Percentiles rank a stretch among this genome's conserved stretches.
These are phyloP conservation scores for Chernovozyma aurita DNA, from an alignment of 1,139 yeast genomes.

Conservation along the genomic window DNA sequence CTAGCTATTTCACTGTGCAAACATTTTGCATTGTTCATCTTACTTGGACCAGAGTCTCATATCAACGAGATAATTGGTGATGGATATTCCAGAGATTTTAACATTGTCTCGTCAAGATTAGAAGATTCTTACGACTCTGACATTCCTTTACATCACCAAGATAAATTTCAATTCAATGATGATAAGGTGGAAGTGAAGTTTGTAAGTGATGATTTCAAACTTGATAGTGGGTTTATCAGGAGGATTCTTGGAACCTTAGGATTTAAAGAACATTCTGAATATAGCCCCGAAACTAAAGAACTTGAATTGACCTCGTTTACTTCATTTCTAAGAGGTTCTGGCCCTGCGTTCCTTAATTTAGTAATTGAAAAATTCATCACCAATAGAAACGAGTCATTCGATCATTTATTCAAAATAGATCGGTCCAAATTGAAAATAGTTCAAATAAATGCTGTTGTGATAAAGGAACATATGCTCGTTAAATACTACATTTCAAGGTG, in stretches of 20 bases:
- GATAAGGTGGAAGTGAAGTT: slow-evolving; percentile 14
- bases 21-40: slow-evolving; percentile 19
- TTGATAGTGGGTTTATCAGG: slow-evolving; percentile 14
- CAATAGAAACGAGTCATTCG: background rate
- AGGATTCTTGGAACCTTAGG: slow-evolving; percentile 45
- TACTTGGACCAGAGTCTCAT: slow-evolving; percentile 24
- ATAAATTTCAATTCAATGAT: slow-evolving; percentile 13
- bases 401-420: slow-evolving; percentile 4
- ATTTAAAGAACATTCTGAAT: slow-evolving; percentile 20
- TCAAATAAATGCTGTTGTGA: slow-evolving; percentile 34
- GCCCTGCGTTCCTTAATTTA: slow-evolving; percentile 30
- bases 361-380: slow-evolving; percentile 10
- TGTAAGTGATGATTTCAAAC: slow-evolving; percentile 16
- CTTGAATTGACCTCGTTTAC: slow-evolving; percentile 50
- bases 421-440: background rate
- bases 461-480: slow-evolving; percentile 47
- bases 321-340: slow-evolving; percentile 43
- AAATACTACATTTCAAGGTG: slow-evolving; percentile 40
- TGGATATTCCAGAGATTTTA: slow-evolving; percentile 21
- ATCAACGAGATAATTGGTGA: slow-evolving; percentile 12
- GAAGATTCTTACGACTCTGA: slow-evolving; percentile 25
- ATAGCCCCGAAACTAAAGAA: slow-evolving; percentile 9
- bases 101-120: slow-evolving; percentile 12
- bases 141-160: slow-evolving; percentile 18
- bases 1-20: slow-evolving; percentile 18